Evolutionary conservation across 2,329 filamentous ascomycete species (phyloP).

Genomic region (Penicillium sclerotiorum): DNA sequence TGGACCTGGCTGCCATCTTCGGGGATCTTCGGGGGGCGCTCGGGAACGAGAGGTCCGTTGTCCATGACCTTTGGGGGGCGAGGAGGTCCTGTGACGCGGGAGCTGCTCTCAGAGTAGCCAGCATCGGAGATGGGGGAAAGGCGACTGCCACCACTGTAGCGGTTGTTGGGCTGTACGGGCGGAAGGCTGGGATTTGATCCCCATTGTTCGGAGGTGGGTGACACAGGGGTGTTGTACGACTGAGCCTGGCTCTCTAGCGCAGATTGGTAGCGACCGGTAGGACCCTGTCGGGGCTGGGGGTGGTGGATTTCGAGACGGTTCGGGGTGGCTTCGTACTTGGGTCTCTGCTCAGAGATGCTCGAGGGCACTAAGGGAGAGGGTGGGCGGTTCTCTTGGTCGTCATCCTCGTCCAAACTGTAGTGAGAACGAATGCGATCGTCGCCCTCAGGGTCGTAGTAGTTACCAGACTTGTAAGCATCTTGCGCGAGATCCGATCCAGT

Average conservation of each 20-base stretch:
- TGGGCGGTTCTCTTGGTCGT: conserved; percentile 50
- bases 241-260: conserved; percentile 64
- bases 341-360: conserved; percentile 56
- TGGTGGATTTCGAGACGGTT: conserved; percentile 67
- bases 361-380: conserved; percentile 66
- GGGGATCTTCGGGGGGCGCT: conserved; percentile 46
- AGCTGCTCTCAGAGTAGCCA: conserved; percentile 48
- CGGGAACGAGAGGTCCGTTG: conserved; percentile 62
- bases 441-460: conserved; percentile 49
- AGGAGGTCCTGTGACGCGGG: conserved; percentile 44
- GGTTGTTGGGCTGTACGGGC: conserved; percentile 32
- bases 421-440: conserved; percentile 50
- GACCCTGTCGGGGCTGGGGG: conserved; percentile 65
- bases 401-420: conserved; percentile 44
- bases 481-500: conserved; percentile 75
- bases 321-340: conserved; percentile 67
- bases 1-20: conserved; percentile 30
- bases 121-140: conserved; percentile 52
- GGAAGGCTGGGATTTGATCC: conserved; percentile 47
- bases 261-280: conserved; percentile 63
- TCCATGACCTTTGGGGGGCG: conserved; percentile 59
- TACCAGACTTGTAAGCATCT: conserved; percentile 57
- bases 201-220: conserved; percentile 50
- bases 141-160: conserved; percentile 42
- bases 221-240: conserved; percentile 49